phyloP scores from a whole-genome alignment of 2,329 filamentous ascomycete genomes.

The Curvularia lunata region DNA sequence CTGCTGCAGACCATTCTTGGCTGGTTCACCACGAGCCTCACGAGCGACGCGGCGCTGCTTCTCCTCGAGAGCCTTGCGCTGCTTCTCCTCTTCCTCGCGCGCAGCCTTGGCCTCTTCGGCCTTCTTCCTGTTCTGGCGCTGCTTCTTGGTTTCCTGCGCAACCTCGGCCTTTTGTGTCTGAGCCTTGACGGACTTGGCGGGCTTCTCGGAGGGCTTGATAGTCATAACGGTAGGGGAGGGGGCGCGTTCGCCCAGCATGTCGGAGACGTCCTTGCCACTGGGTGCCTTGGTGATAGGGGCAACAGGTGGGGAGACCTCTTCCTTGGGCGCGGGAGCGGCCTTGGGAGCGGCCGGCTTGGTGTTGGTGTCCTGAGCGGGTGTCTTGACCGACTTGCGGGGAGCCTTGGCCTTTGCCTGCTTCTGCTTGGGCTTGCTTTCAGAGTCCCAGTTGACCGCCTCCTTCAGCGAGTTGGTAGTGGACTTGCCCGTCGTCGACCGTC shows the following conservation, averaged over 20 bases:
- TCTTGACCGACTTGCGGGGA: constrained; percentile 45
- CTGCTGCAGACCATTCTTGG: constrained; percentile 73
- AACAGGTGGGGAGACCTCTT: constrained; percentile 71
- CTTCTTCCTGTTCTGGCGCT: constrained; percentile 91
- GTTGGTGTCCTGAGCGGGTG: constrained; percentile 41
- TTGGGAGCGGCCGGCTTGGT: constrained; percentile 55
- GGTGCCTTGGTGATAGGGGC: constrained; percentile 54
- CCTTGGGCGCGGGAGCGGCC: constrained; percentile 70
- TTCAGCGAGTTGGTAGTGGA: constrained; percentile 30
- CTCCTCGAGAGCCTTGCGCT: constrained; percentile 77
- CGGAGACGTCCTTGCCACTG: constrained; percentile 74
- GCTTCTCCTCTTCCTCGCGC: constrained; percentile 78
- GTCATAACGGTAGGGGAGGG: constrained; percentile 77
- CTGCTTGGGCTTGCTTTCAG: constrained; percentile 38
- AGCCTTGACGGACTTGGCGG: constrained; percentile 64
- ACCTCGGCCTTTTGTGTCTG: constrained; percentile 63
- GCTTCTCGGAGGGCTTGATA: constrained; percentile 71
- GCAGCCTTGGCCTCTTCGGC: constrained; percentile 77
- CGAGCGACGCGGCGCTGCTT: constrained; percentile 83
- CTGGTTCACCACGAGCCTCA: constrained; percentile 79
- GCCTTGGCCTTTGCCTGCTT: constrained; percentile 42
- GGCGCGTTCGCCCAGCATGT: constrained; percentile 83
- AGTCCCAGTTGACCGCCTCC: constrained; percentile 37
- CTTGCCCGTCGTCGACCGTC: constrained; percentile 38
- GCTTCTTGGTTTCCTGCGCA: constrained; percentile 85